Percentiles rank a stretch among this genome's conserved stretches.
phyloP scores from a whole-genome alignment of 2,329 filamentous ascomycete genomes.

The Penicillium sp. region DNA sequence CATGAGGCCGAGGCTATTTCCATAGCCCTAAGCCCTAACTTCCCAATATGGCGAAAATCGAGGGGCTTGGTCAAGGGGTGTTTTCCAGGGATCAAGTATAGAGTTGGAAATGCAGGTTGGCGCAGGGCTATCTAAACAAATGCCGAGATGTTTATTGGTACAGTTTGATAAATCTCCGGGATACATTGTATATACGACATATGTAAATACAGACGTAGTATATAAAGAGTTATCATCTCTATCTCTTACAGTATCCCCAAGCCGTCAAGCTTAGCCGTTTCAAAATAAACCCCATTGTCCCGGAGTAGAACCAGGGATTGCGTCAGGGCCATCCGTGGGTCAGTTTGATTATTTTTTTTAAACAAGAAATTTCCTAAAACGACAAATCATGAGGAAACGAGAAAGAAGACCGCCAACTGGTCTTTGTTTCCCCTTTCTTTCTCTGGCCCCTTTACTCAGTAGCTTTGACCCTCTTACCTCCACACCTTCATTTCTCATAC shows the following conservation, averaged over 20 bases:
- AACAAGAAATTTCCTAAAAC: background rate
- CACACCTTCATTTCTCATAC: background rate
- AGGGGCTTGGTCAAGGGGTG: background rate
- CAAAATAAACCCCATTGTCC: background rate
- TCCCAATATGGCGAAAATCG: background rate
- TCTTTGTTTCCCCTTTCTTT: background rate
- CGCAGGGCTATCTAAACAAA: background rate
- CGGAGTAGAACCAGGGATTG: conserved; percentile 2
- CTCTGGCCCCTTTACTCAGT: background rate
- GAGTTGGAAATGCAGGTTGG: background rate
- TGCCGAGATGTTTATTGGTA: background rate
- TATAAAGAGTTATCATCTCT: background rate
- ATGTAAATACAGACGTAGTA: background rate
- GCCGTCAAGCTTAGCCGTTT: conserved; percentile 1
- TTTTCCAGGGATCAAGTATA: background rate
- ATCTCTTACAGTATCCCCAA: too few species aligned
- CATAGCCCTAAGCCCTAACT: conserved; percentile 24
- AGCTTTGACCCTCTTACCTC: conserved; percentile 6
- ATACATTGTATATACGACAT: background rate
- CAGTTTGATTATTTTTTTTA: background rate
- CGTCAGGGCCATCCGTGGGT: conserved; percentile 7
- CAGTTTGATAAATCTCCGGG: background rate
- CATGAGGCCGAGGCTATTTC: conserved; percentile 3
- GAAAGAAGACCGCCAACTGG: background rate
- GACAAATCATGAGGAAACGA: conserved; percentile 1